Percentiles rank a stretch among this genome's conserved stretches.
phyloP scores from a whole-genome alignment of 2,329 filamentous ascomycete species.

The Epichloe typhina region DNA sequence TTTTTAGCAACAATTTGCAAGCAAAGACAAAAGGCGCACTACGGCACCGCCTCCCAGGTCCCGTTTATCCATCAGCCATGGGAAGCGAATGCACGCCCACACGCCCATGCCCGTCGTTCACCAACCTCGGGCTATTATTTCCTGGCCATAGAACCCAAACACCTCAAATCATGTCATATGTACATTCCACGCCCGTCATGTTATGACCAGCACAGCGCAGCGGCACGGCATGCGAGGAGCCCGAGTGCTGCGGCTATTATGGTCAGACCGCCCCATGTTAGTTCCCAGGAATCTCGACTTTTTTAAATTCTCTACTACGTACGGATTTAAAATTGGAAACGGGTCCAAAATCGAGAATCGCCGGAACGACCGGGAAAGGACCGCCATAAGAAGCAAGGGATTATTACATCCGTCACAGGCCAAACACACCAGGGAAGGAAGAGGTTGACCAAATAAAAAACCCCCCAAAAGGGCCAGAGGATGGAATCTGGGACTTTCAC shows the following conservation, averaged over 20 bases:
- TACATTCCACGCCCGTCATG: not conserved
- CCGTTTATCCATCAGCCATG: not conserved
- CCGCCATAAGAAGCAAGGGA: too few relatives aligned
- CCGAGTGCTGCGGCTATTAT: not conserved
- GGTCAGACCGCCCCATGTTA: constrained; percentile 1
- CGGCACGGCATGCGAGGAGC: constrained; percentile 2
- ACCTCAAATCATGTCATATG: not conserved
- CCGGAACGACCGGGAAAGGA: too few relatives aligned
- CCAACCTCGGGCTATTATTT: not conserved
- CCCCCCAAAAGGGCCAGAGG: too few relatives aligned
- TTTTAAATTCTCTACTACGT: not conserved
- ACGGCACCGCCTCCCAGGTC: too few relatives aligned
- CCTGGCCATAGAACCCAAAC: not conserved
- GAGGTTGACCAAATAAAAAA: too few relatives aligned
- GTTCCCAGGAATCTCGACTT: not conserved
- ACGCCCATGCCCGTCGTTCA: not conserved
- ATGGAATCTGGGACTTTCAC: too few relatives aligned
- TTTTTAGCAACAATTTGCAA: not conserved
- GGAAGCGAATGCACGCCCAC: not conserved
- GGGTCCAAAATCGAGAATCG: too few relatives aligned
- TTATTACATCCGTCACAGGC: too few relatives aligned
- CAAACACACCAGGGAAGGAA: too few relatives aligned
- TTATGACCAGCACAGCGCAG: too few relatives aligned
- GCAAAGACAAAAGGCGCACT: not conserved
- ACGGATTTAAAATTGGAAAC: too few relatives aligned